These are phyloP conservation scores for Penicillium digitatum DNA, from an alignment of 2,329 filamentous ascomycete species.

Conservation along the genomic window DNA sequence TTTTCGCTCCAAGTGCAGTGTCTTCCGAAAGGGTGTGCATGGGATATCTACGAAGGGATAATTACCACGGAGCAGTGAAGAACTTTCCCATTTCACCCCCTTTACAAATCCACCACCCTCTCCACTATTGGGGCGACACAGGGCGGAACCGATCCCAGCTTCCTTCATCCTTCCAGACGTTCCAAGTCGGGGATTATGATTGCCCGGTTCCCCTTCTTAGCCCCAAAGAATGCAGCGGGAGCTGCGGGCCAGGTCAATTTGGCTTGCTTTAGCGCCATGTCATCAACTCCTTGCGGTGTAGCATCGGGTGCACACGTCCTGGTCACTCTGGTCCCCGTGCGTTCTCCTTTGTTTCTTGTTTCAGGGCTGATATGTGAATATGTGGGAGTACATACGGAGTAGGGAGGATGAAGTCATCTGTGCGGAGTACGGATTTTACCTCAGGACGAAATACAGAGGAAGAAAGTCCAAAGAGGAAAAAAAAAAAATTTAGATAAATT, in stretches of 20 bases:
- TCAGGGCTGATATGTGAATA: not conserved
- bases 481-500: not conserved
- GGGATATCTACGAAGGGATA: not conserved
- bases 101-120: not conserved
- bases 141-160: conserved; percentile 19
- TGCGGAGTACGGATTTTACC: no score
- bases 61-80: conserved; percentile 1
- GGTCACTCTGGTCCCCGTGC: conserved; percentile 5
- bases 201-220: conserved; percentile 13
- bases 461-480: not conserved
- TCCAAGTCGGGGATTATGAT: conserved; percentile 17
- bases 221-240: conserved; percentile 18
- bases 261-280: conserved; percentile 26
- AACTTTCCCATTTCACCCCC: not conserved
- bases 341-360: conserved; percentile 1
- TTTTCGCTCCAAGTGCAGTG: conserved; percentile 7
- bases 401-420: not conserved
- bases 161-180: conserved; percentile 26
- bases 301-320: conserved; percentile 8
- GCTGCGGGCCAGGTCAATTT: conserved; percentile 20
- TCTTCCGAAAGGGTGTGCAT: conserved; percentile 10
- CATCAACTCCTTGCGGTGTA: conserved; percentile 25
- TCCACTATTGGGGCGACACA: conserved; percentile 6
- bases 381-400: not conserved
- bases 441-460: not conserved